Evolutionary conservation across 495 filamentous ascomycete species (phyloP).

Genomic region (Pseudotulostoma volvatum): DNA sequence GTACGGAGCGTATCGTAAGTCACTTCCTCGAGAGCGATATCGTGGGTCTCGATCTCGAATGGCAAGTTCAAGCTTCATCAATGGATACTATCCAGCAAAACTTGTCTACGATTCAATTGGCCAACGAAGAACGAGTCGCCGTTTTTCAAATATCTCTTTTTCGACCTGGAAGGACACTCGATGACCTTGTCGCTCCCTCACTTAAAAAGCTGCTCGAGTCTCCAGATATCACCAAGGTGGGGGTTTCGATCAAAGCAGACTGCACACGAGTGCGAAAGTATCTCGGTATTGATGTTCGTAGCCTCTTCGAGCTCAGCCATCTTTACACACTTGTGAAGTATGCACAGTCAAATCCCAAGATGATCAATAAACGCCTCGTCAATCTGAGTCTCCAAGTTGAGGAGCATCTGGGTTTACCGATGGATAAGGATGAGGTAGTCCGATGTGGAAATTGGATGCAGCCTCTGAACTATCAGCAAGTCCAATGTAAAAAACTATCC

Average conservation of each 20-base stretch:
- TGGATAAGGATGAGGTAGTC: constrained; percentile 54
- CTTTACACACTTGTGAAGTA: constrained; percentile 59
- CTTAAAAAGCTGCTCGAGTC: constrained; percentile 58
- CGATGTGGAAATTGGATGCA: constrained; percentile 57
- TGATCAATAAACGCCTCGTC: constrained; percentile 51
- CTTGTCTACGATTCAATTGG: constrained; percentile 65
- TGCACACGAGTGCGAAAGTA: constrained; percentile 50
- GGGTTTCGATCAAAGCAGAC: constrained; percentile 61
- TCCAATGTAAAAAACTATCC: constrained; percentile 38
- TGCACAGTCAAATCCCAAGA: constrained; percentile 28
- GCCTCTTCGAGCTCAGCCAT: constrained; percentile 67
- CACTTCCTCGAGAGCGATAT: constrained; percentile 54
- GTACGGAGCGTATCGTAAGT: constrained; percentile 46
- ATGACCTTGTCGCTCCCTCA: constrained; percentile 49
- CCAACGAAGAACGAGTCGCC: constrained; percentile 59
- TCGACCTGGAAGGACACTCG: constrained; percentile 20
- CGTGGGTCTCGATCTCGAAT: constrained; percentile 79
- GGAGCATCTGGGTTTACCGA: constrained; percentile 55
- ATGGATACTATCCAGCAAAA: constrained; percentile 39
- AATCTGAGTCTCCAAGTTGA: constrained; percentile 50
- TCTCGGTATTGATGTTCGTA: constrained; percentile 43
- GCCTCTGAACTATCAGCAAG: constrained; percentile 44
- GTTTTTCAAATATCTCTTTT: constrained; percentile 65
- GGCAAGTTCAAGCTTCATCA: constrained; percentile 37
- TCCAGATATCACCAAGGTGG: constrained; percentile 53